These are phyloP conservation scores for Penicillium atrosanguineum DNA, from an alignment of 495 filamentous ascomycete species.

Conservation along the genomic window DNA sequence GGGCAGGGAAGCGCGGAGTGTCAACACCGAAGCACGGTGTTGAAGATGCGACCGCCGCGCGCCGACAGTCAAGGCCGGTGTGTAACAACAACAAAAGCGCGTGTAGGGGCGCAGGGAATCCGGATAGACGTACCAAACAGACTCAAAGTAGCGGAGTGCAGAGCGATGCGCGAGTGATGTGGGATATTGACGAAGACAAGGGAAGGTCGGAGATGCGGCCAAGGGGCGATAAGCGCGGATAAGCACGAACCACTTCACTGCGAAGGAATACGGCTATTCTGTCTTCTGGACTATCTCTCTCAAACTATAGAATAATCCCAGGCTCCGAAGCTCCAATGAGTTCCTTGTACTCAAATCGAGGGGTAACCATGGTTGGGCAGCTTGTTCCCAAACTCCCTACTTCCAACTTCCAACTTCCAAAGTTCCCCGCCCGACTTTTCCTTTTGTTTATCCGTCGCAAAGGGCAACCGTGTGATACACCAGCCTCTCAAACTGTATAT, in stretches of 20 bases:
- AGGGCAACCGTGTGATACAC: constrained; percentile 20
- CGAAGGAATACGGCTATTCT: background rate
- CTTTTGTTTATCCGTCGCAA: constrained; percentile 27
- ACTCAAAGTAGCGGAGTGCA: background rate
- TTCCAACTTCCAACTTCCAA: background rate
- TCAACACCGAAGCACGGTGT: background rate
- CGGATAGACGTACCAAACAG: constrained; percentile 6
- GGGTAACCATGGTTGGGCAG: constrained; percentile 13
- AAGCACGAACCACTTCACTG: constrained; percentile 26
- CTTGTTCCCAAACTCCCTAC: too few species aligned
- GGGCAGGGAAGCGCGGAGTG: background rate
- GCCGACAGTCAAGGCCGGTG: background rate
- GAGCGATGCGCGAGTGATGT: constrained; percentile 12
- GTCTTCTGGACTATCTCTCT: background rate
- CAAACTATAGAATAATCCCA: background rate
- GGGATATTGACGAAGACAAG: constrained; percentile 24
- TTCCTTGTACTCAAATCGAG: background rate
- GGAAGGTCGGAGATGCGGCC: constrained; percentile 23
- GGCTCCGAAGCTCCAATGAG: background rate
- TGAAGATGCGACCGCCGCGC: background rate
- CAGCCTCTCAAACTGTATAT: too few species aligned
- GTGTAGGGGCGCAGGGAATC: background rate
- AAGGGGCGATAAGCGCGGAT: constrained; percentile 37
- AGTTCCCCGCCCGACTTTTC: constrained; percentile 12
- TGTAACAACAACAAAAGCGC: background rate